Conservation (phyloP, 2,329 filamentous ascomycete genomes). For the Fusarium solani-melongenae region DNA sequence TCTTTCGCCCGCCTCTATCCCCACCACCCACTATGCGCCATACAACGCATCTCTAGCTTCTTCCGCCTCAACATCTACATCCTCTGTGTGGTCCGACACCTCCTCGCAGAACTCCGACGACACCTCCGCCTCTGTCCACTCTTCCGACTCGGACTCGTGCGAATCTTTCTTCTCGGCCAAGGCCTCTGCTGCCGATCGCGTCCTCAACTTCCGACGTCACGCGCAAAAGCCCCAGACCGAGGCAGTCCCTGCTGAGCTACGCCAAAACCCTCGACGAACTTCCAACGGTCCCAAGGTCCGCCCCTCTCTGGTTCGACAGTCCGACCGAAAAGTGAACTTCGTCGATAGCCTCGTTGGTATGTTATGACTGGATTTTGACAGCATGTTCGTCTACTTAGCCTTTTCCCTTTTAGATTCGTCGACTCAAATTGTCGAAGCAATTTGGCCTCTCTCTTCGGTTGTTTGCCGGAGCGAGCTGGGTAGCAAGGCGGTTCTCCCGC, state of each 20-base stretch:
- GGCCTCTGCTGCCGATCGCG: slow-evolving; percentile 35
- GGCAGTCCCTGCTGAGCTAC: slow-evolving; percentile 68
- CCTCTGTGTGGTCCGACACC: slow-evolving; percentile 81
- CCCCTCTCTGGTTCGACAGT: slow-evolving; percentile 84
- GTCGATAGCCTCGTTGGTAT: slow-evolving; percentile 98
- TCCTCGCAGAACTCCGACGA: slow-evolving; percentile 78
- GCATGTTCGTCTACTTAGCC: slow-evolving; percentile 48
- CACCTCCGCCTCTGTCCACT: slow-evolving; percentile 71
- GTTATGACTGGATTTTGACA: slow-evolving; percentile 54
- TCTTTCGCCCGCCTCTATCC: slow-evolving; percentile 63
- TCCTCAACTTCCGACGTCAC: slow-evolving; percentile 37
- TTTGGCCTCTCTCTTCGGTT: slow-evolving; percentile 92
- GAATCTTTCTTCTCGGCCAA: slow-evolving; percentile 54
- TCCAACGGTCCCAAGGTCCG: slow-evolving; percentile 68
- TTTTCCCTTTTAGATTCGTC: slow-evolving; percentile 79
- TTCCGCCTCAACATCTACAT: slow-evolving; percentile 79
- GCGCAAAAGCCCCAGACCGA: slow-evolving; percentile 48
- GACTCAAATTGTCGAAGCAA: slow-evolving; percentile 95
- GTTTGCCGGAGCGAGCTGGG: slow-evolving; percentile 79
- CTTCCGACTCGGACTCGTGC: slow-evolving; percentile 65
- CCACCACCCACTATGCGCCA: slow-evolving; percentile 62
- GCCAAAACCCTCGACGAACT: slow-evolving; percentile 72
- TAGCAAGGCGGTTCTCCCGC: slow-evolving; percentile 82
- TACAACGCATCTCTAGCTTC: slow-evolving; percentile 79
- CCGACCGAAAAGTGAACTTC: slow-evolving; percentile 92